phyloP scores from a whole-genome alignment of 2,329 filamentous ascomycete species.

The Fusarium lateritium region DNA sequence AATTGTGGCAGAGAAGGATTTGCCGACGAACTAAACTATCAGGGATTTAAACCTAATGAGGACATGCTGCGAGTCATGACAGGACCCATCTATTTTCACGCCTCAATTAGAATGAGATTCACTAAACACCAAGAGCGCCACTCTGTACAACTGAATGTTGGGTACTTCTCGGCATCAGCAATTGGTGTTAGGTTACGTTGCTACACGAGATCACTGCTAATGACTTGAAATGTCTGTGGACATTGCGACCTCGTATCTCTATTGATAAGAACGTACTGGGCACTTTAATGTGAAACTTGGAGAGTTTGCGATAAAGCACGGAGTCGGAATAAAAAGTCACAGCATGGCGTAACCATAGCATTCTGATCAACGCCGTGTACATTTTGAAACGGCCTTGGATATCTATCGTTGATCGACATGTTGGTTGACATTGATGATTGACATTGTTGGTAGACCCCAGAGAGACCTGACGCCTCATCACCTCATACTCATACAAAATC shows the following conservation, averaged over 20 bases:
- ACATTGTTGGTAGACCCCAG: neutral
- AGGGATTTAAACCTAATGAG: neutral
- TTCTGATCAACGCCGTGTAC: no score
- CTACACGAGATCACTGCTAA: neutral
- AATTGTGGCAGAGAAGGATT: neutral
- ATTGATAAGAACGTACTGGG: no score
- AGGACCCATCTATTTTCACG: neutral
- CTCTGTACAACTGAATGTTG: neutral
- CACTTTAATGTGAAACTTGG: no score
- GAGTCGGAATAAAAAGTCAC: no score
- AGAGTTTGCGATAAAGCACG: no score
- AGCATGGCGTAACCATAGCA: no score
- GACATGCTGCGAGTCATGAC: neutral
- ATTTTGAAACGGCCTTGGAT: no score
- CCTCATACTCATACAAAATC: neutral
- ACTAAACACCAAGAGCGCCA: conserved; percentile 8
- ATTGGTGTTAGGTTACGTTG: neutral
- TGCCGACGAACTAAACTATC: neutral
- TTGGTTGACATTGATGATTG: no score
- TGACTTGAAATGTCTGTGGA: neutral
- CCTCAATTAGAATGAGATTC: neutral
- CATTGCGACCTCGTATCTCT: neutral
- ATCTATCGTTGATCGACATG: neutral
- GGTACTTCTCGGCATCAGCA: neutral
- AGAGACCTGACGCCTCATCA: neutral